A percentile compares a stretch with the other conserved stretches of the same genome.
These are phyloP conservation scores for Opeltia flavorubescens DNA, from an alignment of 495 filamentous ascomycete genomes.

Conservation along the genomic window DNA sequence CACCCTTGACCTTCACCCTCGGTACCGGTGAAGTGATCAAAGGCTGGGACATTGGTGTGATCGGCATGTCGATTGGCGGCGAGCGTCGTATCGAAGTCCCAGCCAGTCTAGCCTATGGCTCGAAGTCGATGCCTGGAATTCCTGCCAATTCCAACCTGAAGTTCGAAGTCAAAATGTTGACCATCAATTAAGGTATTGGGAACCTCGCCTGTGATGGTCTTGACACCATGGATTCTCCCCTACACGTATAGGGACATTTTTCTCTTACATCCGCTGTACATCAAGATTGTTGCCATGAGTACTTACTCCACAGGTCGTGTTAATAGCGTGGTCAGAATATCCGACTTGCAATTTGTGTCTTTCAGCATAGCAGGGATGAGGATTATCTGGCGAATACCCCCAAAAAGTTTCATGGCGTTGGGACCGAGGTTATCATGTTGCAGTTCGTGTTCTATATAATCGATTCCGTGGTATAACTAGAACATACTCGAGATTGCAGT, in stretches of 20 bases:
- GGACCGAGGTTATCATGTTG: no score
- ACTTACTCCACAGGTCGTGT: neutral
- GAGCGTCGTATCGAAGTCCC: conserved; percentile 88
- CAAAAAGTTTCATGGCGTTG: conserved; percentile 3
- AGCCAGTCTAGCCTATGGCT: conserved; percentile 69
- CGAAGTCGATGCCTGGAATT: conserved; percentile 58
- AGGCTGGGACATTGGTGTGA: conserved; percentile 92
- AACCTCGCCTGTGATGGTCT: conserved; percentile 5
- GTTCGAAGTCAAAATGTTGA: conserved; percentile 85
- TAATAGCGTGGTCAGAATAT: conserved; percentile 24
- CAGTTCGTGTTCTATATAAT: no score
- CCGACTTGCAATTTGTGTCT: conserved; percentile 30
- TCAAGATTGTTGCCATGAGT: neutral
- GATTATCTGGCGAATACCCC: conserved; percentile 18
- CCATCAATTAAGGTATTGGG: conserved; percentile 35
- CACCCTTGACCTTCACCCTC: conserved; percentile 89
- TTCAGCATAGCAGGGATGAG: conserved; percentile 27
- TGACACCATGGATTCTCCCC: conserved; percentile 6
- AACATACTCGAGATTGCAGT: no score
- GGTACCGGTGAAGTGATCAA: conserved; percentile 93
- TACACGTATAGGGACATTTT: neutral
- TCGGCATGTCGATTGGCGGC: conserved; percentile 81
- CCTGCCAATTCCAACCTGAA: conserved; percentile 78
- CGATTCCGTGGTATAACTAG: no score
- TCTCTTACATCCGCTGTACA: conserved; percentile 10